Evolutionary conservation across 805 yeast genomes (phyloP).

Genomic region (Candida rishiriensis): DNA sequence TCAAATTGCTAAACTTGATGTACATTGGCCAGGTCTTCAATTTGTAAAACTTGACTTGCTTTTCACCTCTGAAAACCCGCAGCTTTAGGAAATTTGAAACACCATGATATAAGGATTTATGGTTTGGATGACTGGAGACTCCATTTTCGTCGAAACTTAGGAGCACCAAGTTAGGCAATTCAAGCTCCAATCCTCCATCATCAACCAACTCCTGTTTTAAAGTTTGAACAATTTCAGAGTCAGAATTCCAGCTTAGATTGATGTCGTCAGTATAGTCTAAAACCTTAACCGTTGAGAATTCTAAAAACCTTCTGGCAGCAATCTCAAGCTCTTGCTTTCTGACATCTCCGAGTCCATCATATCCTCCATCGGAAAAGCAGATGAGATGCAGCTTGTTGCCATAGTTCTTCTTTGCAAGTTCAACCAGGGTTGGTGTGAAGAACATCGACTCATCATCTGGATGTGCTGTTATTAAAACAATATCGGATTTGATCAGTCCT

Average conservation of each 20-base stretch:
- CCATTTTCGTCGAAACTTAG: slow-evolving; percentile 82
- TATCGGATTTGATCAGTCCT: slow-evolving; percentile 23
- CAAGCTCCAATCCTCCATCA: slow-evolving; percentile 10
- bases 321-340: slow-evolving; percentile 56
- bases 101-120: slow-evolving; percentile 57
- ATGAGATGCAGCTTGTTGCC: slow-evolving; percentile 52
- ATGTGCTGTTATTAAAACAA: slow-evolving; percentile 65
- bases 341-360: slow-evolving; percentile 62
- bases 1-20: slow-evolving; percentile 47
- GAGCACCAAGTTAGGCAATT: slow-evolving; percentile 33
- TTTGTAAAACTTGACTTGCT: slow-evolving; percentile 16
- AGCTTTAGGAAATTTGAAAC: slow-evolving; percentile 32
- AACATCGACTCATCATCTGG: slow-evolving; percentile 99
- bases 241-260: slow-evolving; percentile 57
- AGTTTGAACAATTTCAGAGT: slow-evolving; percentile 33
- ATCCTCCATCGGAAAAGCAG: slow-evolving; percentile 77
- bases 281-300: slow-evolving; percentile 41
- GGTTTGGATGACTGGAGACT: slow-evolving; percentile 86
- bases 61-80: neutral
- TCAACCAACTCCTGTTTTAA: slow-evolving; percentile 24
- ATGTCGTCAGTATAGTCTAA: slow-evolving; percentile 66
- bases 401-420: slow-evolving; percentile 41
- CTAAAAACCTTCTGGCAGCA: slow-evolving; percentile 49
- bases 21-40: slow-evolving; percentile 30
- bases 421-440: slow-evolving; percentile 74